Base-by-base conservation (phyloP, 352 stramenopile genomes). In the Phytopythium mirpurense region DNA sequence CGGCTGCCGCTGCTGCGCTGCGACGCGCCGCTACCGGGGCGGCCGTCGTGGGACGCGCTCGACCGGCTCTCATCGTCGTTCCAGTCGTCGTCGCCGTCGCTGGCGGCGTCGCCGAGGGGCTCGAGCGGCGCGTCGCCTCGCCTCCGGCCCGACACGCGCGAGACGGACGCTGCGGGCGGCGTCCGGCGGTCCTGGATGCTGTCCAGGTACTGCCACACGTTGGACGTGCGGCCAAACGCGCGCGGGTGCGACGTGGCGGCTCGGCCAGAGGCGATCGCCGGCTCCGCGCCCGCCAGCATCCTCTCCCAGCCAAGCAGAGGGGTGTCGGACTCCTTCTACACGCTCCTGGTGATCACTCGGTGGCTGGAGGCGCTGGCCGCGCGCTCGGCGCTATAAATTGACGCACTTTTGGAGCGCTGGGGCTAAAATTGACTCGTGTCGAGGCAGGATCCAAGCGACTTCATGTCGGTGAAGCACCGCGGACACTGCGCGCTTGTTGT, bases 141-240 rank as follows among this genome's bases (percentile, higher is more conserved):
- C 50, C 15, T 21, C 44, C 23, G 46, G 38, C 24, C 34, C n/a
- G 32, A 23, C n/a, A n/a, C 6, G 18, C 44, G 23, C 26, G 44
- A 37, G 3, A 12, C 15, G 12, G 19, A 9, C 2, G 47, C 9
- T 2, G 43, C 19, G 12, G 41, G 41, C 15, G 58, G 58, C 10
- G 71, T 77, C 32, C 62, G 58, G 2, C 67, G 70, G 31, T 78
- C 65, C 23, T 86, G 72, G 7, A 84, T 58, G 0, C 59, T 46
- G 38, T 86, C 72, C 57, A 87, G 48, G 55, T 88, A 88, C 58
- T 86, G 73, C 78, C 78, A 88, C 23, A 88, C 62, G 36, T 88
- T 88, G 10, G 78, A 88, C 12, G 78, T 84, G 12, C 78, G 71
- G 0, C 78, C 78, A 43, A 88, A 88, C 1, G 75, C 63, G 19